These are phyloP conservation scores for Tuber aestivum DNA, from an alignment of 495 filamentous ascomycete species.

Conservation along the genomic window DNA sequence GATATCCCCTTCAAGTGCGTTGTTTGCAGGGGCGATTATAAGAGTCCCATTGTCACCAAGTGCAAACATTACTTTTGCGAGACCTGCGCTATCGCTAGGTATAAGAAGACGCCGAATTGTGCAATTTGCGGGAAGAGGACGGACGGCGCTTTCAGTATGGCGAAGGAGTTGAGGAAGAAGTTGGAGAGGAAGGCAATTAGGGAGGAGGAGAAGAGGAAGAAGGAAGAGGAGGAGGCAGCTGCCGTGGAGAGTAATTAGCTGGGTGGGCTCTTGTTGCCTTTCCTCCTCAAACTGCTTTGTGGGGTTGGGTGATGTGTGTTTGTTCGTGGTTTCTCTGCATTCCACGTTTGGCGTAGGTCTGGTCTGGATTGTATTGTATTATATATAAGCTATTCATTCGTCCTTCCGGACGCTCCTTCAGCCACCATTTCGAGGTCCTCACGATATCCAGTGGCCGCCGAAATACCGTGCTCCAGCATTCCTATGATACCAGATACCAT, in stretches of 20 bases:
- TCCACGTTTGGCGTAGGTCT: background rate
- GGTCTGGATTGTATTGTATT: background rate
- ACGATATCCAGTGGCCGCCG: background rate
- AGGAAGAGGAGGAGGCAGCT: constrained; percentile 64
- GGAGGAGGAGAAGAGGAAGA: constrained; percentile 59
- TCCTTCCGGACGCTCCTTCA: background rate
- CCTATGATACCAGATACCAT: background rate
- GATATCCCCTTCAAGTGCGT: constrained; percentile 94
- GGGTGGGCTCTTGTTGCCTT: constrained; percentile 1
- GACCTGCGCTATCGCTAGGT: constrained; percentile 73
- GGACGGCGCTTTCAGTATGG: constrained; percentile 80
- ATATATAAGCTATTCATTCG: background rate
- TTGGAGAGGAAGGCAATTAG: constrained; percentile 76
- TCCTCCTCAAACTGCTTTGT: background rate
- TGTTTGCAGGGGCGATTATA: constrained; percentile 78
- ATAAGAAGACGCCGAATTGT: constrained; percentile 71
- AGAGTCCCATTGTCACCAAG: constrained; percentile 74
- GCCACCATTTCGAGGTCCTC: background rate
- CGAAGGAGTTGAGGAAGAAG: constrained; percentile 73
- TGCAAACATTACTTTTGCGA: constrained; percentile 97
- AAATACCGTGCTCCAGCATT: background rate
- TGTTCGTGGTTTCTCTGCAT: background rate
- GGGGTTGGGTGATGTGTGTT: background rate
- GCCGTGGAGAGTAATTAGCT: constrained; percentile 48
- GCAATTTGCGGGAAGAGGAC: constrained; percentile 80